A percentile compares a stretch with the other conserved stretches of the same genome.
phyloP scores from a whole-genome alignment of 2,329 filamentous ascomycete species.

The Hypoxylon rubiginosum region DNA sequence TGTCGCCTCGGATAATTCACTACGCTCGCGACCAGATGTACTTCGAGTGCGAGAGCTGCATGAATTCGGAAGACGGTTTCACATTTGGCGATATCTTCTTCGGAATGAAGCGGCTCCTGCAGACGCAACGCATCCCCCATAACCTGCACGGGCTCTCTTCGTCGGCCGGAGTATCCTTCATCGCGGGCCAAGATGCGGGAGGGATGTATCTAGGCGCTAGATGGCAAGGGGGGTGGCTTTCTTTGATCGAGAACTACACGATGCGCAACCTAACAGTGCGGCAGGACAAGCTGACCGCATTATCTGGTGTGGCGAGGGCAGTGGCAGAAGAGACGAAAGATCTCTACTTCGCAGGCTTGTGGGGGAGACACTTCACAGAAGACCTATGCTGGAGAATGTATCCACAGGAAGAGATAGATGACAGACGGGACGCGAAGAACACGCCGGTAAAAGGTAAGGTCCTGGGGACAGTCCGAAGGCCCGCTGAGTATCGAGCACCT shows the following conservation, averaged over 20 bases:
- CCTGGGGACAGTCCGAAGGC: constrained; percentile 16
- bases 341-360: constrained; percentile 21
- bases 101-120: constrained; percentile 24
- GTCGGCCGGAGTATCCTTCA: constrained; percentile 25
- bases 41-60: constrained; percentile 25
- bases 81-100: constrained; percentile 32
- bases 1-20: constrained; percentile 19
- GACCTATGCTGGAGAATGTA: constrained; percentile 29
- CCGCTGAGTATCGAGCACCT: constrained; percentile 19
- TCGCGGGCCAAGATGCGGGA: constrained; percentile 21
- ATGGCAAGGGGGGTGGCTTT: constrained; percentile 26
- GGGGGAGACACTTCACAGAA: constrained; percentile 27
- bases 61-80: constrained; percentile 28
- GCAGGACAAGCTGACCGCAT: constrained; percentile 24
- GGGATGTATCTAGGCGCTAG: constrained; percentile 12
- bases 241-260: constrained; percentile 24
- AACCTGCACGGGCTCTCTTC: constrained; percentile 13
- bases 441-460: constrained; percentile 11
- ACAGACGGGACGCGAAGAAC: constrained; percentile 18
- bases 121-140: constrained; percentile 20
- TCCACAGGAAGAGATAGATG: constrained; percentile 21
- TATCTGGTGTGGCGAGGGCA: constrained; percentile 21
- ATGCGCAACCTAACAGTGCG: constrained; percentile 19
- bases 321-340: constrained; percentile 25
- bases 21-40: constrained; percentile 26